Evolutionary conservation across 176 grass and related monocot genomes (phyloP), one percentile per base, ranked within the genome.

Genomic region (Saccharum spontaneum): DNA sequence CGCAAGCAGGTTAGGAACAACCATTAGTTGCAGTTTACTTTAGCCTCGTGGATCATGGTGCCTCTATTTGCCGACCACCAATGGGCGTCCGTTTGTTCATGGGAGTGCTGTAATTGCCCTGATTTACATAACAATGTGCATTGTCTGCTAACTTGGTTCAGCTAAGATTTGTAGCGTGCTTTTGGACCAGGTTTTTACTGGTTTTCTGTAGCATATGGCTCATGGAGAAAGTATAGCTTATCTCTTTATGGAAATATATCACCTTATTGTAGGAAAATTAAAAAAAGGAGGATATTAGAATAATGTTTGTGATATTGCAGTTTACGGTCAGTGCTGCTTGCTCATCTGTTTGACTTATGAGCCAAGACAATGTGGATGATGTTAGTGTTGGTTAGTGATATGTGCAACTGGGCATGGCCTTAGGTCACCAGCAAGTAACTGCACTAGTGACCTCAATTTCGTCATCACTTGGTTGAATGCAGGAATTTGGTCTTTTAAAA

Each of bases 121-220:
- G 26, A 65, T 65, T 31, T 65, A 83, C 50, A 55, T 81, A 71
- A 76, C 64, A 86, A 71, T 76, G 79, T 55, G 82, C 5, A 24
- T 67, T 11, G 7, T 33, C 44, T 26, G 68, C 80, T 67, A 28
- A 72, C 46, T 67, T 24, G 85, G 80, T 28, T 54, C 76, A 66
- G 34, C 85, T 81, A 87, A 84, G 70, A 36, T 75, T 83, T 76
- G 38, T 79, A 84, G 89, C 75, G 6, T 85, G 55, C 69, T 88
- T 81, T 90, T 88, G 74, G 83, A 80, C 10, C 62, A 14, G 91
- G 61, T 70, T 91, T 65, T 48, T 82, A 74, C 73, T 87, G 63
- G 81, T 88, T 94, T 85, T 79, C 62, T 84, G 72, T 91, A 70
- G 70, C 72, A 78, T 87, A 91, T 91, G 75, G 62, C 79, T 90